Conservation (phyloP, 805 yeast species). For the Priceomyces carsonii region DNA sequence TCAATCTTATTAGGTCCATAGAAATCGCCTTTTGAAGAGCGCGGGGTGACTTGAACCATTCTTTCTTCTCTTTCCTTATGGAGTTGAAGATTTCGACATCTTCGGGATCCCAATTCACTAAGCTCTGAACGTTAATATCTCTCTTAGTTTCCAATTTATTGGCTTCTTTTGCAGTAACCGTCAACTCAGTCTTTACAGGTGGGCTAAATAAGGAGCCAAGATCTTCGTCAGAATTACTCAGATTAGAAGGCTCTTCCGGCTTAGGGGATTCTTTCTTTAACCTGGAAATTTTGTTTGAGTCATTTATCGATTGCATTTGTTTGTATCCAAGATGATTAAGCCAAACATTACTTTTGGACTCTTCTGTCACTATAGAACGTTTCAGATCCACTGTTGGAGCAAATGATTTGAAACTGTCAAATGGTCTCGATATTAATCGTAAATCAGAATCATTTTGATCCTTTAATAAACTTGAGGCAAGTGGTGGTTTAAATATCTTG, state of each 20-base stretch:
- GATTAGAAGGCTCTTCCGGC: conserved; percentile 4
- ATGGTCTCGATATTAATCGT: conserved; percentile 17
- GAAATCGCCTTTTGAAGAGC: conserved; percentile 37
- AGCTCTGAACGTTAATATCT: conserved; percentile 29
- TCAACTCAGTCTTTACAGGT: conserved; percentile 7
- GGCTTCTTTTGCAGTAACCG: conserved; percentile 7
- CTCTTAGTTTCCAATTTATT: conserved; percentile 4
- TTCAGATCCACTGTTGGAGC: conserved; percentile 39
- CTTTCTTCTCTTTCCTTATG: conserved; percentile 24
- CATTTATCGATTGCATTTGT: conserved; percentile 29
- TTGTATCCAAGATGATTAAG: conserved; percentile 38
- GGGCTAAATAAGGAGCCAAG: conserved; percentile 2
- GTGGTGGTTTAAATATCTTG: conserved; percentile 22
- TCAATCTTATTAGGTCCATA: conserved; percentile 29
- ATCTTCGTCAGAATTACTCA: conserved; percentile 9
- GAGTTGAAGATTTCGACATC: conserved; percentile 22
- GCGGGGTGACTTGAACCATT: conserved; percentile 25
- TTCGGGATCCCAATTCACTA: conserved; percentile 38
- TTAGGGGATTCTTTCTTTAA: conserved; percentile 12
- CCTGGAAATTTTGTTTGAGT: conserved; percentile 16
- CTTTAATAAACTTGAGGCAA: conserved; percentile 27
- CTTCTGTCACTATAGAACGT: conserved; percentile 31
- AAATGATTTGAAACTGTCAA: conserved; percentile 31
- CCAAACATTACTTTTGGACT: conserved; percentile 37
- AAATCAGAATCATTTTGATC: conserved; percentile 18